Percentiles rank a stretch among this genome's conserved stretches.
Conservation (phyloP, 2,329 filamentous ascomycete genomes). For the Penicillium olsonii region DNA sequence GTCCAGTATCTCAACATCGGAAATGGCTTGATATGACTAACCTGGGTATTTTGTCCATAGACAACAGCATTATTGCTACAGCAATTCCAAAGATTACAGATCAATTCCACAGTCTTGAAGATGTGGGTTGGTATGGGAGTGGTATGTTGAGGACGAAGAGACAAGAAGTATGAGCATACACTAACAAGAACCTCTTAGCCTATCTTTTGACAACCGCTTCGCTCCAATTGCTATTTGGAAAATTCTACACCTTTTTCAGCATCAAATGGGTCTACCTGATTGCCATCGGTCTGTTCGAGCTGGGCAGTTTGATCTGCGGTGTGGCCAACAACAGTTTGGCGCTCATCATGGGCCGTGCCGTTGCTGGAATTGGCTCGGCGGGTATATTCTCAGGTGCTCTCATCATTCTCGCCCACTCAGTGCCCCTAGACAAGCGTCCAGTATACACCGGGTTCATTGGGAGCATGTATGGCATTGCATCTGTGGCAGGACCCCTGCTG, state of each 20-base stretch:
- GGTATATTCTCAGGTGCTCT: constrained; percentile 34
- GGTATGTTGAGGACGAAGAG: not conserved
- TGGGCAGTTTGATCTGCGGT: constrained; percentile 40
- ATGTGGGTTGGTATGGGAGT: constrained; percentile 66
- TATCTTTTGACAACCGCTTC: constrained; percentile 27
- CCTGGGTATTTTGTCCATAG: not conserved
- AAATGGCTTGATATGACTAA: not conserved
- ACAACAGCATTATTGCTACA: constrained; percentile 5
- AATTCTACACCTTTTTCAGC: constrained; percentile 35
- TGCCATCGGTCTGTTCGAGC: constrained; percentile 38
- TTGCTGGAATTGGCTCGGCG: constrained; percentile 35
- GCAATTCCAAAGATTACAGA: constrained; percentile 19
- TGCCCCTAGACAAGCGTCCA: constrained; percentile 57
- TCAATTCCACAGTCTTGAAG: constrained; percentile 37
- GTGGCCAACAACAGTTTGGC: constrained; percentile 33
- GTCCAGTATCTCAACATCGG: too few species aligned
- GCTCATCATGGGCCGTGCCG: constrained; percentile 36
- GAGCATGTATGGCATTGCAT: constrained; percentile 59
- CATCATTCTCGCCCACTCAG: constrained; percentile 31
- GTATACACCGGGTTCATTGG: constrained; percentile 47
- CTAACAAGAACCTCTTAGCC: constrained; percentile 28
- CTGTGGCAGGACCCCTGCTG: constrained; percentile 42
- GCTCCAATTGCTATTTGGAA: constrained; percentile 38
- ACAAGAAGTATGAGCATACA: not conserved
- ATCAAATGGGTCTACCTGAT: constrained; percentile 37